Base-by-base conservation (phyloP, 352 stramenopile species). In the Halophytophthora batemanensis region DNA sequence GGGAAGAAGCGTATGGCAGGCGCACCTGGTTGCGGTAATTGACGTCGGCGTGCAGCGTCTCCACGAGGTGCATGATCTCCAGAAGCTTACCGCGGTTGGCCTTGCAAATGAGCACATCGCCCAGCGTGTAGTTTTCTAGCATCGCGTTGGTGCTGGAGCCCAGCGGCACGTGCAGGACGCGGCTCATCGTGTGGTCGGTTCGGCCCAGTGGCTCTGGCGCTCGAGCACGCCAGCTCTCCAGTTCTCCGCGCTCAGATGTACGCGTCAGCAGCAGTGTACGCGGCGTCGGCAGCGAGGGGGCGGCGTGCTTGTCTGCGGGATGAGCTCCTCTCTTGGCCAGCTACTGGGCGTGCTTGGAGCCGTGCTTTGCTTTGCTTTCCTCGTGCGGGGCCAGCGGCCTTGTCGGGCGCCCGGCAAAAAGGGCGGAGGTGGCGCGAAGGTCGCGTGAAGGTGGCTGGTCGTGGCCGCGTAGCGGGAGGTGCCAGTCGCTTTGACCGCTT, bases 31-130 rank as follows among this genome's bases (percentile, higher is more conserved):
- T 94, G 63, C 78, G 68, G 72, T 89, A 94, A 56, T 92, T 94
- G 58, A 94, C 66, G 59, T 94, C 83, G 23, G 83, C 77, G 41
- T 81, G 71, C 42, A 92, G 64, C 29, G 85, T 72, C 34, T 92
- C 65, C 21, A 94, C 55, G 37, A 94, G 67, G 56, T 86, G 83
- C 31, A 77, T 65, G 31, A 92, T 65, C 56, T 94, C 83, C 51
- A 85, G 71, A 33, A 90, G 67, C 64, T 94, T 94, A 22, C 83
- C 83, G 43, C 83, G 81, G 53, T 94, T 82, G 31, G 79, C 76
- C 53, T 94, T 94, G 53, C 81, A 90, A 40, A 92, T 86, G 36
- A 94, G 69, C 50, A 94, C 80, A 56, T 94, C 83, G 43, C 83
- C 83, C n/a, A 91, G 66, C 36, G 81, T 89, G 63, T 87, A 91